Evolutionary conservation across 305 asterid species (phyloP), one percentile per base, ranked within the genome.

Genomic region (Striga hermonthica): DNA sequence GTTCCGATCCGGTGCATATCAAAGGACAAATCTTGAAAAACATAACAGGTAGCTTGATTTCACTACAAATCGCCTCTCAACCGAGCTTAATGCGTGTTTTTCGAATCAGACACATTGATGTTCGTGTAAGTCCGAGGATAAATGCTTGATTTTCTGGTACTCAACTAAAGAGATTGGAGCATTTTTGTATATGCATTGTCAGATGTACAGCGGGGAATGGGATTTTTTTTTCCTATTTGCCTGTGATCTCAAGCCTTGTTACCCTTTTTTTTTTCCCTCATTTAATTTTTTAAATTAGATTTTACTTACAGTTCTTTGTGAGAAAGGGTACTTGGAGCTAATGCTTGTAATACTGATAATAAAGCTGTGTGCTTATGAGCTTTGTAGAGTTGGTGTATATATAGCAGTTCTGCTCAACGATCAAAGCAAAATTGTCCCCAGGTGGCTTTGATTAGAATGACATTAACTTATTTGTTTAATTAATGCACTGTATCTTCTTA

Each of bases 301-400:
- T 76, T 68, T 47, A 40, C 14, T 54, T 47, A 10, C 16, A 15
- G 38, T 47, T 68, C 44, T 61, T 35, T 45, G 54, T 37, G 12
- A 57, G 79, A 74, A 74, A 66, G 66, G 81, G 80, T 73, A 66
- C 49, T 15, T 60, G 80, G 54, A 78, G 86, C 77, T 75, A 81
- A 78, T 80, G 78, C 82, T 75, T 87, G 90, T 87, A 84, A 80
- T 88, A 86, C 79, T 88, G 83, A 78, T n/a, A n/a, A n/a, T n/a
- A n/a, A n/a, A n/a, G n/a, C 80, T 82, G 93, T 84, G 74, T 72
- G n/a, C n/a, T n/a, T n/a, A 59, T 56, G 62, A 81, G 79, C 80
- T 72, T 28, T 84, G 93, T 86, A 88, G 84, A 91, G 86, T 78
- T 69, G 13, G 72, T 88, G 87, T 88, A 86, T 65, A 83, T n/a